Evolutionary conservation across 305 asterid species (phyloP), one percentile per base, ranked within the genome.

Genomic region (Fraxinus greggii): DNA sequence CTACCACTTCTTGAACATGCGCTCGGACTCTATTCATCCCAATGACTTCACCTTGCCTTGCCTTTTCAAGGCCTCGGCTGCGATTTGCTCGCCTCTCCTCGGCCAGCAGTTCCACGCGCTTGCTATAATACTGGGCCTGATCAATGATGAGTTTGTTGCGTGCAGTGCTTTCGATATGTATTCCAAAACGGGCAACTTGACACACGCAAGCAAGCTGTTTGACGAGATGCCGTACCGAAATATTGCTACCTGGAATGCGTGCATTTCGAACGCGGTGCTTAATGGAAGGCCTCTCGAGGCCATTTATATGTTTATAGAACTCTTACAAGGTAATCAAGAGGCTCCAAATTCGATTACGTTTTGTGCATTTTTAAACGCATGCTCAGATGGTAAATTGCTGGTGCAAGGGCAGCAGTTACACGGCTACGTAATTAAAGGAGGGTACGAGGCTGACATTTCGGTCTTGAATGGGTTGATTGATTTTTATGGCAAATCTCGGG

Each of bases 101-200:
- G 99, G 98, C 0, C 85, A 81, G 35, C 97, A 95, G 88, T 85
- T 93, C 59, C 97, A 95, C 78, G 92, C 87, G 1, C 87, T 92
- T 2, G 92, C 99, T 0, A 21, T 90, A 2, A 92, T 92, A 77
- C 83, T 89, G 0, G 48, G 85, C 70, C 77, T 91, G 45, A 88
- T 87, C 17, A 82, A 78, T 1, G 97, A 92, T 63, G 95, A 88
- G 42, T 93, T 89, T 63, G 99, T 95, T 75, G 93, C 91, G 3
- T 95, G 97, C 88, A 92, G 97, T 77, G 95, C 95, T 10, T 88
- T 90, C n/a, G 97, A 93, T 48, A 92, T 93, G 98, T 93, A 95
- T 23, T 83, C 82, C 0, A 94, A 92, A 79, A 84, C 88, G 5
- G 87, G 92, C 2, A 7, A 78, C 31, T 51, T 77, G 73, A 73